Evolutionary conservation across 768 basidiomycete genomes (phyloP).

Genomic region (Suillus alpinus): DNA sequence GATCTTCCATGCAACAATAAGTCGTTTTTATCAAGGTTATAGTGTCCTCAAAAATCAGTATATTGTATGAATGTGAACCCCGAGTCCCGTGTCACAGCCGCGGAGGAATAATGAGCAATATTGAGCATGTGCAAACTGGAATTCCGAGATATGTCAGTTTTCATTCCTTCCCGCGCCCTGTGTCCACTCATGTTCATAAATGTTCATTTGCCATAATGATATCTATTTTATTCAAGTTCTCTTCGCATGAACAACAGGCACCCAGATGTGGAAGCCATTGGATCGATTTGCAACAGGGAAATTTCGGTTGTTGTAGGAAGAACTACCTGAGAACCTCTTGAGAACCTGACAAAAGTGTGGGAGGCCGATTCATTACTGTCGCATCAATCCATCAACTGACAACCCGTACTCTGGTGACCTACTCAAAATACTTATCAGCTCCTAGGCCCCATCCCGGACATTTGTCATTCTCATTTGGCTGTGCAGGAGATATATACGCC

Average conservation of each 20-base stretch:
- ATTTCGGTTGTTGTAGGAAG: slow-evolving; percentile 1
- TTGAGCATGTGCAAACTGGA: not conserved
- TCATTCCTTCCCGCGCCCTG: not conserved
- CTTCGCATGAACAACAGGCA: not conserved
- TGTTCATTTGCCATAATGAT: not conserved
- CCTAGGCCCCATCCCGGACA: not conserved
- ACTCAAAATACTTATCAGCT: not conserved
- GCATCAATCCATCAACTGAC: not conserved
- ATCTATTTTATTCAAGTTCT: not conserved
- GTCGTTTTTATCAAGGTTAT: slow-evolving; percentile 6
- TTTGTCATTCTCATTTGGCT: slow-evolving; percentile 4
- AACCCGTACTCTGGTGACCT: not conserved
- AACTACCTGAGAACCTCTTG: not conserved
- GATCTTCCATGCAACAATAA: slow-evolving; percentile 11
- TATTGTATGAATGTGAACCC: not conserved
- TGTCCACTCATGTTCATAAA: not conserved
- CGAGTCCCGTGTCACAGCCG: not conserved
- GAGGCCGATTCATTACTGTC: slow-evolving; percentile 1
- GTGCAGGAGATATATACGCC: slow-evolving; percentile 10
- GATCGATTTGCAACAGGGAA: not conserved
- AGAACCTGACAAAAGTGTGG: slow-evolving; percentile 4
- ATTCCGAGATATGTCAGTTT: not conserved
- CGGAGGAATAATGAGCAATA: not conserved
- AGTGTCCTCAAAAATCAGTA: slow-evolving; percentile 2
- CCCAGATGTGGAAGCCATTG: not conserved